Evolutionary conservation across 768 basidiomycete species (phyloP), one percentile per base, ranked within the genome.

Genomic region (Xerocomellus chrysenteron): DNA sequence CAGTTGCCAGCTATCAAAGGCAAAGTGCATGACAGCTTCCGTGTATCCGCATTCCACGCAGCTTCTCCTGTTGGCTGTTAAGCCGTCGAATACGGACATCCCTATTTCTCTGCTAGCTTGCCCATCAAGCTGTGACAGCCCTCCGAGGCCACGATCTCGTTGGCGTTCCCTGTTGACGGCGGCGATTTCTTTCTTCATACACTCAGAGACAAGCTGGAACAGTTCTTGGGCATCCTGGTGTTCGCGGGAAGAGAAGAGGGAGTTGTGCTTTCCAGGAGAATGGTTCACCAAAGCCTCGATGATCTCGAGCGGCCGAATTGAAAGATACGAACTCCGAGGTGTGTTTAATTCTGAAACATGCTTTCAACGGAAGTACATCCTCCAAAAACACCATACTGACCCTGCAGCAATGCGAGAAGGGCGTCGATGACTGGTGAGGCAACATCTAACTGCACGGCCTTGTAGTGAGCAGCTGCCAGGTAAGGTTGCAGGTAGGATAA

Each of bases 151-250:
- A 47, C 85, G 80, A 66, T 92, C 86, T 41, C 85, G 78, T 43
- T 78, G 75, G 3, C 82, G 82, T 68, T 95, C 92, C 44, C 79
- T 81, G 53, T 87, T 85, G 1, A 97, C 82, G 2, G 86, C 81
- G 2, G 75, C 68, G n/a, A 86, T 79, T 70, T 98, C 96, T 58
- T 86, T 87, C 73, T 92, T 92, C 62, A 98, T 80, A 50, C 86
- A 90, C 69, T 95, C 94, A 1, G 94, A 89, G 10, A 98, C 77
- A 33, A 98, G 85, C 63, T 96, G 88, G 75, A 97, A 98, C n/a
- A 98, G 81, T 68, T 98, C 96, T 67, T 98, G 96, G 5, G 96
- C 96, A 69, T 98, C 96, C 75, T 98, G 96, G 69, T 98, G 96
- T 68, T 97, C 94, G 13, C 92, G 86, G 1, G 93, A 93, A 61